Percentiles rank a stretch among this genome's conserved stretches.
phyloP scores from a whole-genome alignment of 768 basidiomycete species.

The Panaeolus cyanescens region DNA sequence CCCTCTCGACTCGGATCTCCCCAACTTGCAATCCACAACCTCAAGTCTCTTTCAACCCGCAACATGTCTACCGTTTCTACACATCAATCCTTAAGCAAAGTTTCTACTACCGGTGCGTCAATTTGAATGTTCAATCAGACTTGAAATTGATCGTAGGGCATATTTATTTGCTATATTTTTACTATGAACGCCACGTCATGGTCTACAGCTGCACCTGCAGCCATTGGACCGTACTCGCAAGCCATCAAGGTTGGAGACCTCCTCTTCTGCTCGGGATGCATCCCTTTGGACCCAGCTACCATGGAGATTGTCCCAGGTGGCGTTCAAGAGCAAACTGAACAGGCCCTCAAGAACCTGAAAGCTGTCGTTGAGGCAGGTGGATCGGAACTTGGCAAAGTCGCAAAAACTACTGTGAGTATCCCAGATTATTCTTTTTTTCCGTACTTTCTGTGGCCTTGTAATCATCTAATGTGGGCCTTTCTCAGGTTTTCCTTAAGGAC shows the following conservation, averaged over 20 bases:
- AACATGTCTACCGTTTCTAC: neutral
- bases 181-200: neutral
- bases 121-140: neutral
- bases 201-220: slow-evolving; percentile 66
- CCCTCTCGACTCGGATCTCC: neutral
- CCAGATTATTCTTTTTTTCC: neutral
- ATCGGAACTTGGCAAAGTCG: slow-evolving; percentile 75
- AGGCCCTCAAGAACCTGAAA: slow-evolving; percentile 85
- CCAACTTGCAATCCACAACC: neutral
- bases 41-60: neutral
- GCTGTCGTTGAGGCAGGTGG: slow-evolving; percentile 84
- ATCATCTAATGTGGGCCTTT: neutral
- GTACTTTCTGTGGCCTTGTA: neutral
- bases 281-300: slow-evolving; percentile 76
- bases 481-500: slow-evolving; percentile 85
- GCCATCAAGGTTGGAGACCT: slow-evolving; percentile 82
- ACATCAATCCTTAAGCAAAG: neutral
- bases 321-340: slow-evolving; percentile 78
- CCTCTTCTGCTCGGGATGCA: slow-evolving; percentile 88
- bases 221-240: slow-evolving; percentile 88
- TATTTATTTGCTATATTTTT: neutral
- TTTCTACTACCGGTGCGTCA: neutral
- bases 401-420: slow-evolving; percentile 83
- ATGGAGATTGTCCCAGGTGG: slow-evolving; percentile 74
- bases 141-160: neutral